These are phyloP conservation scores for Trichoderma sp. DNA, from an alignment of 2,329 filamentous ascomycete genomes.

Conservation along the genomic window DNA sequence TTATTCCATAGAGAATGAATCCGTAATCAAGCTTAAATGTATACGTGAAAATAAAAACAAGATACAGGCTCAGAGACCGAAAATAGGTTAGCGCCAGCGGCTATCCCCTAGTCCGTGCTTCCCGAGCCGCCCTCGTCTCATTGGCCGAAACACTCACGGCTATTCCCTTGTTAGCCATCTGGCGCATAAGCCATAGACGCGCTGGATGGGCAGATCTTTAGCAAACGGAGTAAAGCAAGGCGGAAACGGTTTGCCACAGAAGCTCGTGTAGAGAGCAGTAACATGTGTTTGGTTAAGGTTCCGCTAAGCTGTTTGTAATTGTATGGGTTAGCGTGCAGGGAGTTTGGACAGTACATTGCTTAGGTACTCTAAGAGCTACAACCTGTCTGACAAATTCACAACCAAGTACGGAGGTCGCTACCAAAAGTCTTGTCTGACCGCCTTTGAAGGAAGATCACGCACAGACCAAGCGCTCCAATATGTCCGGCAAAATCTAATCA, in stretches of 20 bases:
- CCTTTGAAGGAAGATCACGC: too few species aligned
- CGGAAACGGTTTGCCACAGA: background rate
- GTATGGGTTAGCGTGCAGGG: too few species aligned
- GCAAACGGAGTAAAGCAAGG: background rate
- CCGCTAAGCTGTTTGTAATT: too few species aligned
- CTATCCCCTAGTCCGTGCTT: conserved; percentile 1
- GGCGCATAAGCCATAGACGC: background rate
- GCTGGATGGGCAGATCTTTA: background rate
- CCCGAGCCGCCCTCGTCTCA: conserved; percentile 18
- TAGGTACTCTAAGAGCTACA: too few species aligned
- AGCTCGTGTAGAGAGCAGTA: too few species aligned
- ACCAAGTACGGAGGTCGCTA: too few species aligned
- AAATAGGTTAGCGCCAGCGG: conserved; percentile 16
- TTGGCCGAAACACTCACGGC: background rate
- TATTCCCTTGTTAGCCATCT: background rate
- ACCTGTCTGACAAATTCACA: too few species aligned
- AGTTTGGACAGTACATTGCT: too few species aligned
- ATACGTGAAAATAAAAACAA: background rate
- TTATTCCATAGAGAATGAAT: background rate
- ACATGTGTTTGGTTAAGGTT: background rate
- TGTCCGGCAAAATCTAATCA: too few species aligned
- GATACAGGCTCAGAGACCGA: background rate
- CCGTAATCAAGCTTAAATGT: background rate
- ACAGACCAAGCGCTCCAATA: too few species aligned
- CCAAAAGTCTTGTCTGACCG: too few species aligned